These are phyloP conservation scores for Roridomyces roridus DNA, from an alignment of 768 basidiomycete genomes.

Conservation along the genomic window DNA sequence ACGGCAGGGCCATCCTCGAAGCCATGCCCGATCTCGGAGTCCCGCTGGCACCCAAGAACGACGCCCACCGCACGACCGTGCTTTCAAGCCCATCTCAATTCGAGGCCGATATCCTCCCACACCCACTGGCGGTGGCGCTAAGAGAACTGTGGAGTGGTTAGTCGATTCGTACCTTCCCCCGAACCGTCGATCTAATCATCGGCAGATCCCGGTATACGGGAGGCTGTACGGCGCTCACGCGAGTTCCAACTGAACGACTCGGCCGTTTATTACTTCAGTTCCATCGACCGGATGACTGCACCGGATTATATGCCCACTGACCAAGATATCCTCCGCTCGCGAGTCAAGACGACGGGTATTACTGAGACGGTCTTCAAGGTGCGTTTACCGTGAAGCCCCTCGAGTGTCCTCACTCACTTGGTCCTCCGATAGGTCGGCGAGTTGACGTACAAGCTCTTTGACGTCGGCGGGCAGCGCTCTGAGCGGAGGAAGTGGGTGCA, in stretches of 20 bases:
- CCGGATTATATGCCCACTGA: conserved; percentile 87
- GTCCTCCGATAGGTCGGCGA: conserved; percentile 66
- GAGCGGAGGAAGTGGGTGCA: conserved; percentile 97
- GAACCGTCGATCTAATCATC: too few relatives aligned
- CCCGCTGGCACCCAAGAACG: conserved; percentile 70
- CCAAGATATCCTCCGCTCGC: conserved; percentile 91
- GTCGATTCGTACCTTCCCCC: neutral
- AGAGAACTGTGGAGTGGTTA: conserved; percentile 68
- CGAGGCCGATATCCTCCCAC: conserved; percentile 75
- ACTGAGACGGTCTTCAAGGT: conserved; percentile 92
- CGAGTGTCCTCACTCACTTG: neutral
- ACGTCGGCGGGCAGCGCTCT: conserved; percentile 88
- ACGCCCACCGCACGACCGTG: conserved; percentile 67
- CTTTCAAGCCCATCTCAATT: conserved; percentile 77
- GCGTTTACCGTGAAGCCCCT: neutral
- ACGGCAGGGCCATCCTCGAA: conserved; percentile 80
- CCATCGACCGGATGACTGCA: conserved; percentile 82
- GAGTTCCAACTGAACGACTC: conserved; percentile 98
- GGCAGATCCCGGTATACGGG: conserved; percentile 70
- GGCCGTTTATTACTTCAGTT: conserved; percentile 95
- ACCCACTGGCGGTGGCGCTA: conserved; percentile 79
- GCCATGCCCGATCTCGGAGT: conserved; percentile 87
- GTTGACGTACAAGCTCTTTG: conserved; percentile 90
- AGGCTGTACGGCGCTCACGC: conserved; percentile 82
- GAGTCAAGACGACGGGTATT: conserved; percentile 98